Evolutionary conservation across 768 basidiomycete genomes (phyloP).

Genomic region (Suillus ampliporus): DNA sequence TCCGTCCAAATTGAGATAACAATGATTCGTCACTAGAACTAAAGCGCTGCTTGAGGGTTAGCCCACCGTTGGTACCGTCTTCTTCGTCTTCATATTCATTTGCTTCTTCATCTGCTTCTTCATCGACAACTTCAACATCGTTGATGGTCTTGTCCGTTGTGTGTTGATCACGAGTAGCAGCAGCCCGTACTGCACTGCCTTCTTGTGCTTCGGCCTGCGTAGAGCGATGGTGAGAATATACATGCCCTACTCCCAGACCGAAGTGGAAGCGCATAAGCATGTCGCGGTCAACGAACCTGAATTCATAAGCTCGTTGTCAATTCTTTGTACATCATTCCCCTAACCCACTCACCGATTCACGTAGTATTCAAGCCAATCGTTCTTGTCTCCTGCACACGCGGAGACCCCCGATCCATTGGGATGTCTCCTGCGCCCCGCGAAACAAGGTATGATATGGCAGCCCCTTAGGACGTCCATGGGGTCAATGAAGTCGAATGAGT

Average conservation of each 20-base stretch:
- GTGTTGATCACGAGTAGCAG: neutral
- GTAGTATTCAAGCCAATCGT: neutral
- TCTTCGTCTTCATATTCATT: constrained; percentile 3
- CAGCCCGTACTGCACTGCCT: neutral
- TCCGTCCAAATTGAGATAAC: neutral
- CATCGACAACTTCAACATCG: neutral
- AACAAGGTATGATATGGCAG: constrained; percentile 9
- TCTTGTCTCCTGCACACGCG: neutral
- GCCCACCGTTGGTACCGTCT: too few relatives aligned
- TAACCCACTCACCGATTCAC: neutral
- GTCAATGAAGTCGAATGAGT: constrained; percentile 12
- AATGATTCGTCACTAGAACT: neutral
- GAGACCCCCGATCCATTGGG: neutral
- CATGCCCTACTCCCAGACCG: neutral
- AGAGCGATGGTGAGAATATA: neutral
- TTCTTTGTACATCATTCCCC: too few relatives aligned
- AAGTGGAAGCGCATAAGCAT: constrained; percentile 3
- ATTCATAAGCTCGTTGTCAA: neutral
- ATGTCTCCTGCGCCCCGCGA: neutral
- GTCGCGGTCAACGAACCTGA: neutral
- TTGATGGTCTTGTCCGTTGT: too few relatives aligned
- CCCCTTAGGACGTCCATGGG: neutral
- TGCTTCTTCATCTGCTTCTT: too few relatives aligned
- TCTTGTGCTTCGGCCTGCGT: neutral
- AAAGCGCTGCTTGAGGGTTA: neutral